These are phyloP conservation scores for Fallopia convolvulus DNA, from an alignment of 148 eudicot genomes.

Conservation along the genomic window DNA sequence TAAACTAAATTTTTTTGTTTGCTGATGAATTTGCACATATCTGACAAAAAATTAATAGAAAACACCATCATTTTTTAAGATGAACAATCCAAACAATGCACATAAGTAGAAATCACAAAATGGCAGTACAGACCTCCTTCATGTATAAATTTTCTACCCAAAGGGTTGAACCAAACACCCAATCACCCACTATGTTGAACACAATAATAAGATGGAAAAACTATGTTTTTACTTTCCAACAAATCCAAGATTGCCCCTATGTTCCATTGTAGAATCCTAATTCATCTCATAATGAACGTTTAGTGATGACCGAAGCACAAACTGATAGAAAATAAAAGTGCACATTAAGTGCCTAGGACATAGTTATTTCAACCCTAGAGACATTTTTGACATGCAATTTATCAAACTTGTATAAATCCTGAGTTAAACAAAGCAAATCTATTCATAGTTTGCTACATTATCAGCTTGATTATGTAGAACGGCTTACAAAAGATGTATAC, in stretches of 20 bases:
- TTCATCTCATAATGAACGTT: neutral
- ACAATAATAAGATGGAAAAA: neutral
- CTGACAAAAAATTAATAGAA: neutral
- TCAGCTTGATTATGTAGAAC: neutral
- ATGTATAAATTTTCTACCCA: neutral
- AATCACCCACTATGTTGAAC: neutral
- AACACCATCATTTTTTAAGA: neutral
- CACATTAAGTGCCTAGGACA: neutral
- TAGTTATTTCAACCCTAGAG: neutral
- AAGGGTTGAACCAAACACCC: neutral
- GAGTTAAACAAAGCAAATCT: neutral
- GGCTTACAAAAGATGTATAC: neutral
- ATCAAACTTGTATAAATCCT: neutral
- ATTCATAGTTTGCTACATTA: neutral
- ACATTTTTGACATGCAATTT: neutral
- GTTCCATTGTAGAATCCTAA: neutral
- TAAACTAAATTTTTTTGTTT: no score
- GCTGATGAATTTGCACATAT: neutral
- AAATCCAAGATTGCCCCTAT: neutral
- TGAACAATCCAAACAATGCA: neutral
- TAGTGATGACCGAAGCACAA: neutral
- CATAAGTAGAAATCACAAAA: neutral
- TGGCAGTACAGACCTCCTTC: neutral
- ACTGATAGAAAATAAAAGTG: neutral
- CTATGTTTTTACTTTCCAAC: neutral